Conservation (phyloP, 1,139 yeast species). For the Arxiozyma telluris region DNA sequence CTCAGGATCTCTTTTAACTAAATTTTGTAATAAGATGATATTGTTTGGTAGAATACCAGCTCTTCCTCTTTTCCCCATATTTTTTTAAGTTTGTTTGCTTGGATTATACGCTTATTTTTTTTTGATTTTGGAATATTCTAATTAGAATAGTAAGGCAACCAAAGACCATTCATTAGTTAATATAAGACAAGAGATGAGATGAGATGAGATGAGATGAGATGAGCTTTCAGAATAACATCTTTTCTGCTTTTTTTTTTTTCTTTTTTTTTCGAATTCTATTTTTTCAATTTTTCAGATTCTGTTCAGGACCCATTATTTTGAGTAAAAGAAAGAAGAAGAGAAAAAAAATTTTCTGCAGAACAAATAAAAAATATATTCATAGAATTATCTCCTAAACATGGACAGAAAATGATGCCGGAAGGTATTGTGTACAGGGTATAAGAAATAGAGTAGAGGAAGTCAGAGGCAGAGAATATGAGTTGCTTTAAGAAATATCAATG, state of each 20-base stretch:
- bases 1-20: conserved; percentile 87
- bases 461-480: too few species aligned
- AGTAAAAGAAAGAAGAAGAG: not conserved
- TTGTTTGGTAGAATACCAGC: conserved; percentile 89
- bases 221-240: not conserved
- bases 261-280: not conserved
- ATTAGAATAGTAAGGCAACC: too few species aligned
- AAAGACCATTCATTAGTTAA: too few species aligned
- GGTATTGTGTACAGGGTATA: too few species aligned
- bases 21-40: conserved; percentile 80
- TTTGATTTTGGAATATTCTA: too few species aligned
- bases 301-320: not conserved
- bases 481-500: too few species aligned
- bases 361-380: too few species aligned
- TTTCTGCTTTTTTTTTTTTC: not conserved
- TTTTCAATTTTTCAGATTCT: not conserved
- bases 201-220: conserved; percentile 24
- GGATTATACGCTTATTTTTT: too few species aligned
- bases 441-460: too few species aligned
- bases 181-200: not conserved
- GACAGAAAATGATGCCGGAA: too few species aligned
- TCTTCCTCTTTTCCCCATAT: conserved; percentile 80
- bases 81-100: conserved; percentile 4
- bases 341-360: not conserved
- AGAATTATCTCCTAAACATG: too few species aligned